Conservation (phyloP, 1,284 basidiomycete species). For the Laetiporus sulphureus region DNA sequence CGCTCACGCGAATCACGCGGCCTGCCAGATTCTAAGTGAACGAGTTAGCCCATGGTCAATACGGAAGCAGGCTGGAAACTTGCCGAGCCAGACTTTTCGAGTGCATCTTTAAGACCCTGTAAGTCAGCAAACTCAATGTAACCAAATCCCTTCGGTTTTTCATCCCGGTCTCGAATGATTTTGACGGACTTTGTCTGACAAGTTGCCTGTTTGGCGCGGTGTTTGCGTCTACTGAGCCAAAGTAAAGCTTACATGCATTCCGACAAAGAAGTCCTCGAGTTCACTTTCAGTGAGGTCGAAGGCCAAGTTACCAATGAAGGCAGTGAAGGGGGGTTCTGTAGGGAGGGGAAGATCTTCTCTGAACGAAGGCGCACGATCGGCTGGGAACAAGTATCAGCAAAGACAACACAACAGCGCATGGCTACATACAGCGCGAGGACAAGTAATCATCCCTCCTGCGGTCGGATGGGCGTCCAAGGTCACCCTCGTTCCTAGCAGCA, state of each 20-base stretch:
- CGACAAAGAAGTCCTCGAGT: constrained; percentile 75
- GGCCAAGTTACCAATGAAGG: constrained; percentile 92
- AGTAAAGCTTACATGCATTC: constrained; percentile 44
- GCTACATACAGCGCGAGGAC: constrained; percentile 48
- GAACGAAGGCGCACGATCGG: constrained; percentile 49
- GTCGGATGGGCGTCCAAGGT: constrained; percentile 41
- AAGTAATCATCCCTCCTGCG: constrained; percentile 55
- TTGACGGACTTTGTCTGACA: constrained; percentile 77
- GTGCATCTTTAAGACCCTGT: constrained; percentile 79
- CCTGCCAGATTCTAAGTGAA: constrained; percentile 74
- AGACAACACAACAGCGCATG: not conserved
- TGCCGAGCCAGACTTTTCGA: constrained; percentile 61
- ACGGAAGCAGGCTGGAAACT: too few relatives aligned
- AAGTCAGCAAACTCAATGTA: constrained; percentile 91
- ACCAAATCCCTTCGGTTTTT: constrained; percentile 96
- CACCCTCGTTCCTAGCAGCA: constrained; percentile 54
- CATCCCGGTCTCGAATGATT: constrained; percentile 87
- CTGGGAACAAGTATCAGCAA: constrained; percentile 29
- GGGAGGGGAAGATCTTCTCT: constrained; percentile 93
- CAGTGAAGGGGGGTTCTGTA: constrained; percentile 92
- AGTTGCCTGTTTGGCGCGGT: not conserved
- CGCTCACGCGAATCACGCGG: constrained; percentile 83
- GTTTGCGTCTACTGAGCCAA: not conserved
- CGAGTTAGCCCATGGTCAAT: too few relatives aligned
- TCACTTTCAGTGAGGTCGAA: constrained; percentile 89